Percentiles rank a stretch among this genome's conserved stretches.
Conservation (phyloP, 1,139 yeast species). For the Yamadazyma oceani region DNA sequence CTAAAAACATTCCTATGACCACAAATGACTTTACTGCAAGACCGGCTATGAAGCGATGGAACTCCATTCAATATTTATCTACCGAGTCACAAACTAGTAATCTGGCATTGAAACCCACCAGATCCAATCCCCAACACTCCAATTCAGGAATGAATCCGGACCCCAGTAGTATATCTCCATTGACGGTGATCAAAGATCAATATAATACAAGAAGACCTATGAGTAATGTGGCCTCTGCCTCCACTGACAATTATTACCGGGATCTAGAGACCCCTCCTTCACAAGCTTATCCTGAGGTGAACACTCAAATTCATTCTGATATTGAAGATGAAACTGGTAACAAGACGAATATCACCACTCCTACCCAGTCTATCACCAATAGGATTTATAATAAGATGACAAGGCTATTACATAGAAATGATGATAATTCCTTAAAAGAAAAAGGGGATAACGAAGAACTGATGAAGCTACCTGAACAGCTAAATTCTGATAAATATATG, state of each 20-base stretch:
- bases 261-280: constrained; percentile 12
- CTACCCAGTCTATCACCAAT: constrained; percentile 10
- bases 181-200: constrained; percentile 30
- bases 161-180: constrained; percentile 26
- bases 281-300: not conserved
- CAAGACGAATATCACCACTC: constrained; percentile 6
- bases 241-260: constrained; percentile 25
- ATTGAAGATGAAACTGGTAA: constrained; percentile 1
- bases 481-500: not conserved
- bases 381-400: constrained; percentile 16
- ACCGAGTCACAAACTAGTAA: constrained; percentile 1
- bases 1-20: constrained; percentile 23
- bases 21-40: constrained; percentile 10
- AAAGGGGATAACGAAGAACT: too few relatives aligned
- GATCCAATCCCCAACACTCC: not conserved
- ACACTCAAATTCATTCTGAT: not conserved
- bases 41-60: constrained; percentile 27
- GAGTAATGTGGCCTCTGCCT: constrained; percentile 11
- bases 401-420: constrained; percentile 7
- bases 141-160: constrained; percentile 1
- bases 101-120: not conserved
- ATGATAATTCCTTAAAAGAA: not conserved
- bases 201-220: constrained; percentile 29
- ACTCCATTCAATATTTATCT: constrained; percentile 19
- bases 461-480: not conserved